These are phyloP conservation scores for Sclerotinia sclerotiorum DNA, from an alignment of 2,329 filamentous ascomycete genomes.

Conservation along the genomic window DNA sequence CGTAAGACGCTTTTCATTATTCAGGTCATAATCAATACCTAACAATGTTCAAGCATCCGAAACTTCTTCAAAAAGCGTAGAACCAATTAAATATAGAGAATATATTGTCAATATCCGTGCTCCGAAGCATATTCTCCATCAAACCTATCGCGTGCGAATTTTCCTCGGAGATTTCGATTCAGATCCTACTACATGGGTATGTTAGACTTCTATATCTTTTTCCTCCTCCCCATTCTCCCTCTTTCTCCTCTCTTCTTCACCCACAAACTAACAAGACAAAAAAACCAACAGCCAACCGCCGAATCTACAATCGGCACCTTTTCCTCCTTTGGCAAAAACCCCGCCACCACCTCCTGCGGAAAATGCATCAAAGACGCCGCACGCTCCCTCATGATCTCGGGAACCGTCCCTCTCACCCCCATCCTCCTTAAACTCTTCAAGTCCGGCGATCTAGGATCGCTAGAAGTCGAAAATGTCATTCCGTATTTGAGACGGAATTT, in stretches of 20 bases:
- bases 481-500: conserved; percentile 39
- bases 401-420: conserved; percentile 44
- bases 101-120: conserved; percentile 43
- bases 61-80: neutral
- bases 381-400: conserved; percentile 41
- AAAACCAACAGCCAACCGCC: neutral
- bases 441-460: conserved; percentile 36
- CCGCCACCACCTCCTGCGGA: conserved; percentile 38
- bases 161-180: conserved; percentile 42
- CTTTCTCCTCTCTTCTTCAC: too few species aligned
- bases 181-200: conserved; percentile 37
- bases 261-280: neutral
- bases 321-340: conserved; percentile 42
- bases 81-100: conserved; percentile 35
- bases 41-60: neutral
- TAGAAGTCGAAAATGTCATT: conserved; percentile 39
- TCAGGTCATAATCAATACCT: neutral
- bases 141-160: conserved; percentile 42
- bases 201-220: conserved; percentile 24
- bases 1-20: conserved; percentile 11
- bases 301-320: conserved; percentile 45
- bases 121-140: conserved; percentile 40
- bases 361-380: conserved; percentile 40
- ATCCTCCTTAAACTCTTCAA: conserved; percentile 39
- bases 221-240: neutral